A percentile compares a stretch with the other conserved stretches of the same genome.
Conservation (phyloP, 2,329 filamentous ascomycete species). For the Phialophora macrospora region DNA sequence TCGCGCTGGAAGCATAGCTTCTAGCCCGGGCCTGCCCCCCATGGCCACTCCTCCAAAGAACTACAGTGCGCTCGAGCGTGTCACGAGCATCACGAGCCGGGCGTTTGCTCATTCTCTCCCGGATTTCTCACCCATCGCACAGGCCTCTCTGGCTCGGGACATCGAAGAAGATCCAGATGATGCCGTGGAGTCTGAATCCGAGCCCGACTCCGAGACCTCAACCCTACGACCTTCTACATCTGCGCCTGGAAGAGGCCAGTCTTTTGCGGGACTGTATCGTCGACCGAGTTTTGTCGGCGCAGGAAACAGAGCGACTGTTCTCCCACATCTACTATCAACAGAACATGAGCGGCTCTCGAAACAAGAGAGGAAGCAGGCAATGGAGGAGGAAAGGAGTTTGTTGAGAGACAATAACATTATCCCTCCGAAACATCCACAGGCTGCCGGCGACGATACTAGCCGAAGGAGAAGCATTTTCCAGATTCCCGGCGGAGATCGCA, state of each 20-base stretch:
- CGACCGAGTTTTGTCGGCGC: constrained; percentile 78
- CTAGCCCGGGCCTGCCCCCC: constrained; percentile 4
- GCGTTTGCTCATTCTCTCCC: constrained; percentile 53
- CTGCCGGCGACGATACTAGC: constrained; percentile 31
- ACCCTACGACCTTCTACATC: constrained; percentile 50
- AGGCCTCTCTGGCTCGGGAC: constrained; percentile 69
- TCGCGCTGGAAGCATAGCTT: constrained; percentile 10
- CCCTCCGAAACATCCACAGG: constrained; percentile 54
- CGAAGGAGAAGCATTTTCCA: constrained; percentile 31
- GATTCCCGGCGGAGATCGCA: constrained; percentile 36
- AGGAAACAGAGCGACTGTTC: constrained; percentile 70
- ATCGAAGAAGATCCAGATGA: constrained; percentile 66
- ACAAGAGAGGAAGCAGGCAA: constrained; percentile 59
- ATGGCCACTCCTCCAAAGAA: constrained; percentile 30
- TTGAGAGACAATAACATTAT: constrained; percentile 65
- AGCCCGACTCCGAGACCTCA: constrained; percentile 47
- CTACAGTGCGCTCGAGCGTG: constrained; percentile 30
- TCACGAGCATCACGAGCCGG: constrained; percentile 32
- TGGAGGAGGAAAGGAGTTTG: constrained; percentile 63
- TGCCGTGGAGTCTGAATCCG: constrained; percentile 34
- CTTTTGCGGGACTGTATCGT: constrained; percentile 70
- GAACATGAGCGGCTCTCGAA: constrained; percentile 56
- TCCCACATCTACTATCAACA: constrained; percentile 52
- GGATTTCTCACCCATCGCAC: constrained; percentile 68
- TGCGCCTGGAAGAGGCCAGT: constrained; percentile 47